Conservation (phyloP, 441 rosid genomes). For the Euphorbia schlechtendalii region DNA sequence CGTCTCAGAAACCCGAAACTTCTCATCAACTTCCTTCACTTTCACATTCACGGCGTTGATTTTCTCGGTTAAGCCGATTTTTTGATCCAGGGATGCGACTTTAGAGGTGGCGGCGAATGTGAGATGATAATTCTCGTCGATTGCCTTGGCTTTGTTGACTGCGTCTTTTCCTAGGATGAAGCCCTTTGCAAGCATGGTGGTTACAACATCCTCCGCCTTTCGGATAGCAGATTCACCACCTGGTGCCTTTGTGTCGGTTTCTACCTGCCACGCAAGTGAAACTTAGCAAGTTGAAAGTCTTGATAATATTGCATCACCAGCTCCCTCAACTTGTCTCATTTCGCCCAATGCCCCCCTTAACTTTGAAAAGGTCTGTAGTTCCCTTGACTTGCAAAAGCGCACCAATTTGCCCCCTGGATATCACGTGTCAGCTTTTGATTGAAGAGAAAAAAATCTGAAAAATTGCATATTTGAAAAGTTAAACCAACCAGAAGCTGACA, state of each 20-base stretch:
- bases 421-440: too few relatives aligned
- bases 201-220: constrained; percentile 72
- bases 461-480: too few relatives aligned
- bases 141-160: constrained; percentile 51
- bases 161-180: constrained; percentile 72
- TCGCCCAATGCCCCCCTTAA: too few relatives aligned
- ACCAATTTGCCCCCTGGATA: too few relatives aligned
- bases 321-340: too few relatives aligned
- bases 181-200: constrained; percentile 70
- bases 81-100: constrained; percentile 61
- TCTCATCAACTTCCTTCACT: constrained; percentile 71
- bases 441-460: too few relatives aligned
- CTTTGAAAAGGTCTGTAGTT: too few relatives aligned
- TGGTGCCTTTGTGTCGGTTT: neutral
- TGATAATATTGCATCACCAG: too few relatives aligned
- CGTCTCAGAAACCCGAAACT: constrained; percentile 71
- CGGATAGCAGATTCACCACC: constrained; percentile 50
- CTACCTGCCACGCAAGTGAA: constrained; percentile 8
- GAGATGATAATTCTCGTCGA: constrained; percentile 64
- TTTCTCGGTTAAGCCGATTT: constrained; percentile 61
- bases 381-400: too few relatives aligned
- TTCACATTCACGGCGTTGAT: constrained; percentile 52
- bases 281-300: neutral
- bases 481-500: too few relatives aligned
- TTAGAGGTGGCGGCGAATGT: constrained; percentile 59